Base-by-base conservation (phyloP, 106 monocot species). In the Alisma plantagoaquatica region DNA sequence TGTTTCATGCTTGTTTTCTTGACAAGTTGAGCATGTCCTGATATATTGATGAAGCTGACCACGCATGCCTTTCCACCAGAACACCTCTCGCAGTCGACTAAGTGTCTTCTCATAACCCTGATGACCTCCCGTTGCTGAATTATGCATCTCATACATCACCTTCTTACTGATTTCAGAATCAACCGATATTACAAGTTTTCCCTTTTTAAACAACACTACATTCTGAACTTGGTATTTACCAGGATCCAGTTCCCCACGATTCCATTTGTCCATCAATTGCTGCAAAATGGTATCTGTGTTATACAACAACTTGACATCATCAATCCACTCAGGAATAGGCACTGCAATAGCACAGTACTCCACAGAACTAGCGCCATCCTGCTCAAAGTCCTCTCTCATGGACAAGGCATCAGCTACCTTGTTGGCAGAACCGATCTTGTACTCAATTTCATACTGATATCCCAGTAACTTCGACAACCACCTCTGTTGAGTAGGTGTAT, bases 381-480 rank as follows among this genome's bases (percentile, higher is more conserved):
- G 16, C 0, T 17, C 10, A n/a, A 12, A 29, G 11, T 26, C 14
- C 14, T 26, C 2, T 27, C 28, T 28, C 23, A 27, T 15, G 3
- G 51, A 52, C 15, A 52, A 0, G 18, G 51, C 27, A 33, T 55
- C 21, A 2, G 16, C 54, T 0, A 21, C 54, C 10, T 32, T 33
- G 35, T 55, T 55, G 23, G 11, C 1, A 16, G 17, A 9, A 0
- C 25, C 54, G 0, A 1, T 12, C 18, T 56, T 56, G 2, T 56
- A 56, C 23, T 56, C 56, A 21, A 56, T 53, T 1, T 0, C 0
- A 4, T 19, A 56, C 33, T 35, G 15, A 10, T 32, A 56, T 9
- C 56, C 56, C 32, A 38, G 23, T 21, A 56, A 24, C 23, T 56
- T 41, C 8, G 11, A 21, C 15, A 56, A 38, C 33, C 56, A 56